Evolutionary conservation across 2,329 filamentous ascomycete genomes (phyloP).

Genomic region (Helminthosporium solani): DNA sequence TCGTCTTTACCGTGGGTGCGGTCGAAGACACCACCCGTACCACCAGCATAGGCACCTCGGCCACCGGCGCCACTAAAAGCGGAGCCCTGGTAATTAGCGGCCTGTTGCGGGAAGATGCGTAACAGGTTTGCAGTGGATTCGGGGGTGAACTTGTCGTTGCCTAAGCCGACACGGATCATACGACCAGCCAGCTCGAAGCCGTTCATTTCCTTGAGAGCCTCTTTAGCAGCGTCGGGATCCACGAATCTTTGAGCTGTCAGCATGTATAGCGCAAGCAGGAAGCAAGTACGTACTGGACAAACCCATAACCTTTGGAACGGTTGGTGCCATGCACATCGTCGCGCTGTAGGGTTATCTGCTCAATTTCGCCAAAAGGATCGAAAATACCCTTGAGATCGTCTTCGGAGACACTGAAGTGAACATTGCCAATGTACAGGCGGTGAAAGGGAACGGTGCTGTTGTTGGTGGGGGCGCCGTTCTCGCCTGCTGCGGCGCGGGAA

Average conservation of each 20-base stretch:
- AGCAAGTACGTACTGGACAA: constrained; percentile 79
- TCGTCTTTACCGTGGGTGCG: constrained; percentile 87
- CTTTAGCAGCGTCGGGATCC: constrained; percentile 85
- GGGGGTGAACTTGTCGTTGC: constrained; percentile 99
- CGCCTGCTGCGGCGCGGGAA: constrained; percentile 76
- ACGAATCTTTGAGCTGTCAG: constrained; percentile 69
- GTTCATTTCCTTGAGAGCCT: constrained; percentile 98
- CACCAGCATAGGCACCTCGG: constrained; percentile 78
- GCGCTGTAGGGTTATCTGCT: constrained; percentile 96
- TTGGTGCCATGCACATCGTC: constrained; percentile 67
- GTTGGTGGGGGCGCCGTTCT: constrained; percentile 58
- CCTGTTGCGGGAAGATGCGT: constrained; percentile 77
- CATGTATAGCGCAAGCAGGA: neutral
- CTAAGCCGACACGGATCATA: constrained; percentile 96
- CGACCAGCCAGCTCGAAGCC: constrained; percentile 97
- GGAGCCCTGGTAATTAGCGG: constrained; percentile 74
- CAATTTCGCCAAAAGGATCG: constrained; percentile 94
- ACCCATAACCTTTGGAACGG: constrained; percentile 79
- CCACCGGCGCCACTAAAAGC: constrained; percentile 88
- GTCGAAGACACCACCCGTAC: constrained; percentile 73
- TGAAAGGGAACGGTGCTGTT: constrained; percentile 92
- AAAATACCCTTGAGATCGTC: constrained; percentile 94
- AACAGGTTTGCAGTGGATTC: constrained; percentile 92
- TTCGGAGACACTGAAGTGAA: constrained; percentile 99
- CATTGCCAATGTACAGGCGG: constrained; percentile 97